Base-by-base conservation (phyloP, 495 filamentous ascomycete species). In the Collariella sp. region DNA sequence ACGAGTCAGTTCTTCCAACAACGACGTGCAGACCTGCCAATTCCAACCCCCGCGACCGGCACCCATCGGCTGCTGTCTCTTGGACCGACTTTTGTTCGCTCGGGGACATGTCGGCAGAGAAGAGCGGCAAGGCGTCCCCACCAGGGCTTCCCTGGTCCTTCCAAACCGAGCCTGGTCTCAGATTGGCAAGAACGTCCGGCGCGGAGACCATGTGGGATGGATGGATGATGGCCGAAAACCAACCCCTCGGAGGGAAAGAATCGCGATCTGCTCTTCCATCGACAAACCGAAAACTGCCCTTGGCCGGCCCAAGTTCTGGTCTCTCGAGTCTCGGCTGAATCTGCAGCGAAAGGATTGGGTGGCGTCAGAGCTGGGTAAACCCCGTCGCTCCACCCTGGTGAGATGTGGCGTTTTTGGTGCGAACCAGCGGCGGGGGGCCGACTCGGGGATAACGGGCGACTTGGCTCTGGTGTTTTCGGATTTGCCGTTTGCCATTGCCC, bases 1-100 rank as follows among this genome's bases (percentile, higher is more conserved):
- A 62, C 63, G 65, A 67, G 63, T 66, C 63, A 66, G 56, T 52
- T n/a, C 41, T 16, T 46, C 22, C 23, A 35, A n/a, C 26, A n/a
- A 52, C 55, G 46, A 36, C 56, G 20, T 38, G 36, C 43, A 56
- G 47, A 64, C 64, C 62, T 60, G 59, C 56, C 55, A 60, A 61
- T 61, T 64, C 54, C 46, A 60, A 58, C 50, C 34, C n/a, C 52
- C 38, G 57, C 48, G 39, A 45, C 58, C 61, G 57, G 46, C 51
- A 54, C 51, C 36, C 46, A 46, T 57, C 59, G 50, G 52, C 56
- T 41, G 44, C 47, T 48, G 29, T 36, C 24, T 46, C 35, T 46
- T 12, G n/a, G n/a, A n/a, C n/a, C n/a, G 24, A 31, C 26, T 16
- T 46, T 12, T 13, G 43, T 12, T 41, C n/a, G 16, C 43, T 54